Base-by-base conservation (phyloP, 768 basidiomycete genomes). In the Psilocybe cubensis region DNA sequence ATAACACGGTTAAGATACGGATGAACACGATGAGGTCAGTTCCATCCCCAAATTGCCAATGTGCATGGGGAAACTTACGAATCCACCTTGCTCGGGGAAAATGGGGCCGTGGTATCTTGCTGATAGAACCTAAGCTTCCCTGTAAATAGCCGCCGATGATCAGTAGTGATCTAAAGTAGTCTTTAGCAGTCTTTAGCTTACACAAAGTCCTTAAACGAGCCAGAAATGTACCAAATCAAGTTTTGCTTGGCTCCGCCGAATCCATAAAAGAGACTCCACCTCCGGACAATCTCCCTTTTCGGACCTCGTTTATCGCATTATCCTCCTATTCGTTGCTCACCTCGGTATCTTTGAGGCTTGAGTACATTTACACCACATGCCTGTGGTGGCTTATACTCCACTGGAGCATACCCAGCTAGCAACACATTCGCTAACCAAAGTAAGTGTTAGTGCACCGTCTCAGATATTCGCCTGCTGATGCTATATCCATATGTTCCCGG, bases 1-100 rank as follows among this genome's bases (percentile, higher is more conserved):
- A 7, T 23, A 53, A 11, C 18, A 45, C 53, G 54, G 44, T 24
- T 5, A 55, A 55, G 53, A 18, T 38, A 24, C 31, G 54, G 54
- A 47, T 46, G 31, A 55, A 47, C 33, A 25, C 31, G n/a, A 27
- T 47, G 33, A 48, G 33, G 31, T 38, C 33, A 40, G 4, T 46
- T 23, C 21, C 1, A 24, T 4, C 44, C 20, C 25, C 8, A 28
- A 33, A 18, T 27, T 17, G 51, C 14, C n/a, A 14, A 25, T 11
- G 21, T 25, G 27, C 21, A 21, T 9, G 12, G 48, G 48, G 27
- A 20, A 21, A 6, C 18, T n/a, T 24, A 24, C 3, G 38, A 10
- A 40, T 10, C 10, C 40, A n/a, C 27, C 27, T 24, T 46, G 11
- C n/a, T 46, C 44, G 44, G 44, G 11, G 10, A 46, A 46, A 46